Base-by-base conservation (phyloP, 495 filamentous ascomycete genomes). In the Podospora anserina region DNA sequence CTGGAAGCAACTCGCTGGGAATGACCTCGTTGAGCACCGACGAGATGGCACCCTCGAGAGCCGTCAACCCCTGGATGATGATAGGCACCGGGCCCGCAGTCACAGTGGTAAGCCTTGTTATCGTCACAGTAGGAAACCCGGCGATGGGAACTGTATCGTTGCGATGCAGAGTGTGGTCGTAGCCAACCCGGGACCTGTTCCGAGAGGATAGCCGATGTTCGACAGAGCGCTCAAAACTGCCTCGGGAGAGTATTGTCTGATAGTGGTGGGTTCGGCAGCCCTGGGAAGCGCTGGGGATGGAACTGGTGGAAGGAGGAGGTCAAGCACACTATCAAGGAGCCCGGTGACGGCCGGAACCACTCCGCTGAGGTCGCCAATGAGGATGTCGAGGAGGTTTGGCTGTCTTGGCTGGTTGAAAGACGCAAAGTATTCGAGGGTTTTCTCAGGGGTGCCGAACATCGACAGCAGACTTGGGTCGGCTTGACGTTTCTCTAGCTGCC, bases 321-420 rank as follows among this genome's bases (percentile, higher is more conserved):
- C 61, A 32, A 63, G 61, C 9, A 63, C 61, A 13, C 30, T 6
- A 15, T 63, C 61, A 28, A 63, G 61, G 20, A 63, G 34, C 4
- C 32, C 19, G 11, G 30, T 32, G 28, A 63, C 61, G 32, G 28
- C 30, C n/a, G 61, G 61, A 20, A 63, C 16, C 15, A 63, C 61
- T 39, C 19, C 19, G 18, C 55, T 58, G n/a, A 58, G 55, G n/a
- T 58, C 23, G 55, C 23, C 55, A 23, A 58, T 58, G 55, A 58
- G 55, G n/a, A 19, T 13, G 18, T 58, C 55, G 55, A 58, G 55
- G 5, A 58, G 55, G 3, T 58, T 58, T 5, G 5, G 55, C 18
- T 58, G 55, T 58, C 19, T 26, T 58, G 55, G n/a, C 55, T 49
- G 39, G 13, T 49, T 49, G 6, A 49, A 49, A 11, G 39, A 49